A percentile compares a stretch with the other conserved stretches of the same genome.
phyloP scores from a whole-genome alignment of 2,329 filamentous ascomycete genomes.

The Coniochaeta prunicola region DNA sequence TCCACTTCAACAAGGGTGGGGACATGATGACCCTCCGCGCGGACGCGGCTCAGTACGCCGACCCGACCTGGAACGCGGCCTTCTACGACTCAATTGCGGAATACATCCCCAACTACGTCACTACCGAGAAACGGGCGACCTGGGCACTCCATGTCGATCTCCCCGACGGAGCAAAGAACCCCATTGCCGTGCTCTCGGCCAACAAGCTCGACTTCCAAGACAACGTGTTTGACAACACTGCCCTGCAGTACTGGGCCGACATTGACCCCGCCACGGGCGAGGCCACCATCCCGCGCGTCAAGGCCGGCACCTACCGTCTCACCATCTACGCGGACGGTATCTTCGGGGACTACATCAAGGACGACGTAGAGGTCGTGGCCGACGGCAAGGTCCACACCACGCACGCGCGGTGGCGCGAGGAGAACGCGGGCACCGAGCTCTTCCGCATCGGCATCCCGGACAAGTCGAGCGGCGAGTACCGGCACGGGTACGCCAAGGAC shows the following conservation, averaged over 20 bases:
- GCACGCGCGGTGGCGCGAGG: conserved; percentile 41
- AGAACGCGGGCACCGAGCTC: conserved; percentile 49
- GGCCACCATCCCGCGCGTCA: conserved; percentile 46
- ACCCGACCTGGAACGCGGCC: conserved; percentile 45
- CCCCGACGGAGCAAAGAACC: conserved; percentile 39
- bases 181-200: conserved; percentile 47
- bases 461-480: conserved; percentile 52
- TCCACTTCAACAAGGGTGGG: conserved; percentile 51
- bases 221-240: conserved; percentile 44
- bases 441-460: conserved; percentile 58
- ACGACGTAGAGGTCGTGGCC: conserved; percentile 34
- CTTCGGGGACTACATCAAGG: conserved; percentile 52
- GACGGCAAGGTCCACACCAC: conserved; percentile 31
- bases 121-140: conserved; percentile 40
- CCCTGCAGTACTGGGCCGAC: conserved; percentile 57
- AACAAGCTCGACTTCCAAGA: conserved; percentile 49
- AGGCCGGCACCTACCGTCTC: conserved; percentile 51
- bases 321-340: conserved; percentile 56
- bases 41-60: conserved; percentile 45
- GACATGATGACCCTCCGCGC: conserved; percentile 38
- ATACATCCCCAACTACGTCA: conserved; percentile 51
- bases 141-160: conserved; percentile 43
- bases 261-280: conserved; percentile 34
- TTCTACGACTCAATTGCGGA: conserved; percentile 59
- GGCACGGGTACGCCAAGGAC: conserved; percentile 46